Conservation (phyloP, 768 basidiomycete species). For the Lentinus tigrinus region DNA sequence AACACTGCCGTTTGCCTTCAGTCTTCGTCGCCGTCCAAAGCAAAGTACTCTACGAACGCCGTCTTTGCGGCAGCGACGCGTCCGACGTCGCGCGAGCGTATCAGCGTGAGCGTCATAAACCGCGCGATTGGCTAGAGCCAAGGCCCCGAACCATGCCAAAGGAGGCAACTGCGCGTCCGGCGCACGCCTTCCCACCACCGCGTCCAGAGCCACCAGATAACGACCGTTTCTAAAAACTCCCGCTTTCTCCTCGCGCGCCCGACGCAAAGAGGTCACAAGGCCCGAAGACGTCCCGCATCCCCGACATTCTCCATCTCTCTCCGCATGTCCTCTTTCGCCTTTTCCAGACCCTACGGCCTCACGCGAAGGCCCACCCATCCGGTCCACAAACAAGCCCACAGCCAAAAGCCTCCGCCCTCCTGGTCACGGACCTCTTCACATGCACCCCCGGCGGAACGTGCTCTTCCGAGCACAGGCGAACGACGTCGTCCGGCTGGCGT, state of each 20-base stretch:
- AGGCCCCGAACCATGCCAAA: background rate
- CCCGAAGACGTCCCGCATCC: conserved; percentile 13
- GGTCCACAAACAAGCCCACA: background rate
- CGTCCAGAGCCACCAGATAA: background rate
- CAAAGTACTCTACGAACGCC: background rate
- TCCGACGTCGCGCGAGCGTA: background rate
- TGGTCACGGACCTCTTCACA: conserved; percentile 2
- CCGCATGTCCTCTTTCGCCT: conserved; percentile 1
- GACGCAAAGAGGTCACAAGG: background rate
- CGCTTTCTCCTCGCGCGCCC: no score
- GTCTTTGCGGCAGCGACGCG: background rate
- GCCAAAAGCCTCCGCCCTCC: conserved; percentile 8
- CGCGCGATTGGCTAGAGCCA: background rate
- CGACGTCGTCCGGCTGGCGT: no score
- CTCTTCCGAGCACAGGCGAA: background rate
- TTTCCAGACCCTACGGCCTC: conserved; percentile 2
- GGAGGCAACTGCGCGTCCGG: background rate
- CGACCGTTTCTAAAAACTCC: background rate
- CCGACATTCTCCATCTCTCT: conserved; percentile 6
- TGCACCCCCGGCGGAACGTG: background rate
- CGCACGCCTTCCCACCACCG: background rate
- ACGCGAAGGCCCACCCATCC: conserved; percentile 11
- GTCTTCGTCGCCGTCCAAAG: background rate
- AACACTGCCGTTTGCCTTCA: background rate
- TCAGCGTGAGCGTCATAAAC: background rate